Evolutionary conservation across 495 filamentous ascomycete species (phyloP).

Genomic region (Penicillium dipodomyicola): DNA sequence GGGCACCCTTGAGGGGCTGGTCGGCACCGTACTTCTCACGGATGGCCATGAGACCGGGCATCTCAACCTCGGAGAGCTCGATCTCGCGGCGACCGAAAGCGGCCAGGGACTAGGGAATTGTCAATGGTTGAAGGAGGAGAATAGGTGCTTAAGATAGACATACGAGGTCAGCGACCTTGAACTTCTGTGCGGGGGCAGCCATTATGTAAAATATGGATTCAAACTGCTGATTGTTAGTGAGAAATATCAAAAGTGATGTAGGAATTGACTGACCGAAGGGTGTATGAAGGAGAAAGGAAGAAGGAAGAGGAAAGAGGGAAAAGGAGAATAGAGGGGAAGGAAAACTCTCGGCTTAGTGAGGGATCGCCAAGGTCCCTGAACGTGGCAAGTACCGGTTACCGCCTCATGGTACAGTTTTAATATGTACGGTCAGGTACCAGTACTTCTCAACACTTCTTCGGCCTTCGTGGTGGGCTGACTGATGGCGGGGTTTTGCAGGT

Average conservation of each 20-base stretch:
- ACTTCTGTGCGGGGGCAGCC: constrained; percentile 81
- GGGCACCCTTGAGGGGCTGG: constrained; percentile 87
- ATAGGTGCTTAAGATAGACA: constrained; percentile 23
- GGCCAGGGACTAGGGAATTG: constrained; percentile 64
- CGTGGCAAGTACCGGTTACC: constrained; percentile 6
- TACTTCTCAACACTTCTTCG: constrained; percentile 7
- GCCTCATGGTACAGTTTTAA: not conserved
- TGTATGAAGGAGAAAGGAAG: constrained; percentile 13
- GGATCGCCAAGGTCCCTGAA: constrained; percentile 8
- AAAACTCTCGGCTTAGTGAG: constrained; percentile 21
- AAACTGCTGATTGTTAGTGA: constrained; percentile 15
- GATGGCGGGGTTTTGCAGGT: constrained; percentile 15
- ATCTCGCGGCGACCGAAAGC: constrained; percentile 99
- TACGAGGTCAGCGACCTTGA: constrained; percentile 97
- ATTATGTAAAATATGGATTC: constrained; percentile 30
- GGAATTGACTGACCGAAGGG: constrained; percentile 6
- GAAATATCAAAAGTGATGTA: not conserved
- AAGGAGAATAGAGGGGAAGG: constrained; percentile 20
- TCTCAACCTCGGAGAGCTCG: constrained; percentile 97
- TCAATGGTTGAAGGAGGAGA: constrained; percentile 22
- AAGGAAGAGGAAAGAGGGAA: constrained; percentile 21
- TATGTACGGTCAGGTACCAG: constrained; percentile 10
- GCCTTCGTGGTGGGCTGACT: constrained; percentile 12
- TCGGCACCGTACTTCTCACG: constrained; percentile 84
- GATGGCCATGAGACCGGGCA: constrained; percentile 96